A percentile compares a stretch with the other conserved stretches of the same genome.
These are phyloP conservation scores for Pistacia atlantica DNA, from an alignment of 345 rosid species.

Conservation along the genomic window DNA sequence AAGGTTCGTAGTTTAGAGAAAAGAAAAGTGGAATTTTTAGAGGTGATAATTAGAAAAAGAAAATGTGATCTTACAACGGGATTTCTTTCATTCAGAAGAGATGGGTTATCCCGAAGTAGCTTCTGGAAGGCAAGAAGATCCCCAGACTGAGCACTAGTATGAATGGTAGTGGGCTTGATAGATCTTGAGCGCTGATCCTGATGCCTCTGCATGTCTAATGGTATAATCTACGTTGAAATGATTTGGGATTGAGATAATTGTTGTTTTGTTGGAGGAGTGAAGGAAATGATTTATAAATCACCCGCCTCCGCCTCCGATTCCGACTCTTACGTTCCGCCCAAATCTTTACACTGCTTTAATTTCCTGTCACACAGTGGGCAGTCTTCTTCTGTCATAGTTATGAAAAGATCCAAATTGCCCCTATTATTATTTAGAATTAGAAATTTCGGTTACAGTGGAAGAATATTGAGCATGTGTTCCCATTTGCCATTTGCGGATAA, in stretches of 20 bases:
- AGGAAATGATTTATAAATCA: constrained; percentile 2
- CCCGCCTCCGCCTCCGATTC: constrained; percentile 40
- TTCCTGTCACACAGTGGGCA: no score
- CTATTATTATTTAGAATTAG: no score
- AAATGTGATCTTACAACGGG: constrained; percentile 64
- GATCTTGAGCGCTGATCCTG: constrained; percentile 71
- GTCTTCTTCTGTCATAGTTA: no score
- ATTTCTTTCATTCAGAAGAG: constrained; percentile 85
- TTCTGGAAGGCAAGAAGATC: constrained; percentile 69
- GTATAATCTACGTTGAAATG: neutral
- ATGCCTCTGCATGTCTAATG: constrained; percentile 46
- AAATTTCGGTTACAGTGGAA: no score
- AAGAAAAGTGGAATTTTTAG: neutral
- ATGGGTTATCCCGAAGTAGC: constrained; percentile 65
- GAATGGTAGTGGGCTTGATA: constrained; percentile 74
- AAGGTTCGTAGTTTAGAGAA: neutral
- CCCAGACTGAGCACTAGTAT: constrained; percentile 83
- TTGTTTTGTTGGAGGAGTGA: neutral
- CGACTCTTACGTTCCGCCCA: no score
- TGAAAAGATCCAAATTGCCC: no score
- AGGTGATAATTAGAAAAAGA: neutral
- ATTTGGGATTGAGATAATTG: neutral
- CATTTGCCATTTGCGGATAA: no score
- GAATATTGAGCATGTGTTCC: no score
- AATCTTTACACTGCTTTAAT: no score